Base-by-base conservation (phyloP, 805 yeast species). In the Lipomyces starkeyi region DNA sequence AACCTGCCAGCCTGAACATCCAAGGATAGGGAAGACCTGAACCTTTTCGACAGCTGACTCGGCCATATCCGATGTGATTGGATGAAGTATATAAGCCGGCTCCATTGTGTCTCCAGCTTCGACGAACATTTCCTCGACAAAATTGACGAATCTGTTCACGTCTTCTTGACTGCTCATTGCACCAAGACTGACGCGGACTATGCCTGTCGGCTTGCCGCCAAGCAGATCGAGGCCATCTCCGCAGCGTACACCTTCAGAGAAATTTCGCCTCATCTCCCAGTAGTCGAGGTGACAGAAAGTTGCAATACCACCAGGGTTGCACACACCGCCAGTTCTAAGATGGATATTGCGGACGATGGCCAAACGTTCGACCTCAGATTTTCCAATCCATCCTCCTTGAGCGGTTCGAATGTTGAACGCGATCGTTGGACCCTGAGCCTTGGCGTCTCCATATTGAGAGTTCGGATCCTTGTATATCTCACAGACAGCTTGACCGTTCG, bases 131-230 rank as follows among this genome's bases (percentile, higher is more conserved):
- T 53, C 56, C 11, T 53, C 56, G 32, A 53, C 25, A 9, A 53
- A 53, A 22, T 53, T 53, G 56, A 53, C 20, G 29, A 53, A 27
- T 6, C 17, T 53, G n/a, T 53, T 7, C 29, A 53, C 56, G 56
- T 53, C 56, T 53, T 53, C 32, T 27, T 53, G 56, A 22, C 56
- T 53, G n/a, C 56, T 53, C 56, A 53, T 53, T 27, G 56, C 56
- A 22, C 56, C 56, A 53, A 53, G 56, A 53, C 56, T 53, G 56
- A 53, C 1, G 32, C 56, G 56, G 56, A 53, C 27, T 25, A 53
- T 53, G 56, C 56, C 56, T 11, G 56, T 53, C 56, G 56, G 27
- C 56, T 53, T 53, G 32, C 56, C 56, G 17, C 56, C 56, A 22
- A 53, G 32, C 17, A 53, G 2, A 20, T 53, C 56, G 6, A 22